These are phyloP conservation scores for Neonectria hederae DNA, from an alignment of 2,329 filamentous ascomycete species.

Conservation along the genomic window DNA sequence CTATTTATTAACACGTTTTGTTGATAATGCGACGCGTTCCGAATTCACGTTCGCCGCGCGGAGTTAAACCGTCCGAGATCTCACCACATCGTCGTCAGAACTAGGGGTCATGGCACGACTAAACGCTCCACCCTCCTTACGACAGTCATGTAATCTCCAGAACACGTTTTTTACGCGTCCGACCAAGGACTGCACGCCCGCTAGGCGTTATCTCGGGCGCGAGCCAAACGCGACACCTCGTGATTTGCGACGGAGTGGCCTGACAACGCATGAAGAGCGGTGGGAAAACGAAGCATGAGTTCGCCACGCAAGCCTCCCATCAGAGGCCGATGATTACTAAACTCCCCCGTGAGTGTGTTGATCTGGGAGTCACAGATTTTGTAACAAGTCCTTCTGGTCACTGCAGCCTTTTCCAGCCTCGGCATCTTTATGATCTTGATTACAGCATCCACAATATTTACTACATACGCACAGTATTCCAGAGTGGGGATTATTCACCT, in stretches of 20 bases:
- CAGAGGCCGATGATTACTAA: background rate
- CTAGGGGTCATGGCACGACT: constrained; percentile 1
- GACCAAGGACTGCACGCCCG: background rate
- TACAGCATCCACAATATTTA: background rate
- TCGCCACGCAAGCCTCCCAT: background rate
- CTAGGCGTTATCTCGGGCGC: constrained; percentile 20
- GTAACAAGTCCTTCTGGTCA: background rate
- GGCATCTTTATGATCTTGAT: background rate
- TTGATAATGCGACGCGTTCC: constrained; percentile 10
- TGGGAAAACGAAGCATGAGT: constrained; percentile 7
- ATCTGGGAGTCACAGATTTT: background rate
- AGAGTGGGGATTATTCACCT: background rate
- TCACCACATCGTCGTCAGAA: constrained; percentile 15
- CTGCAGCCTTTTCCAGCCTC: background rate
- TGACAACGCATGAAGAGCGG: constrained; percentile 18
- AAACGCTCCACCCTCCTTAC: background rate
- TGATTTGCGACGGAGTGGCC: constrained; percentile 32
- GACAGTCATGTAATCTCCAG: constrained; percentile 12
- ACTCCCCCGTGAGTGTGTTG: background rate
- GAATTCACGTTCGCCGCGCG: background rate
- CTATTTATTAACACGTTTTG: background rate
- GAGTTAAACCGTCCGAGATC: background rate
- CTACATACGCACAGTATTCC: background rate
- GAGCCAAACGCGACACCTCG: constrained; percentile 34
- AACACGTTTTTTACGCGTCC: constrained; percentile 28